A percentile compares a stretch with the other conserved stretches of the same genome.
phyloP scores from a whole-genome alignment of 441 rosid species.

The Brassica hybrid region DNA sequence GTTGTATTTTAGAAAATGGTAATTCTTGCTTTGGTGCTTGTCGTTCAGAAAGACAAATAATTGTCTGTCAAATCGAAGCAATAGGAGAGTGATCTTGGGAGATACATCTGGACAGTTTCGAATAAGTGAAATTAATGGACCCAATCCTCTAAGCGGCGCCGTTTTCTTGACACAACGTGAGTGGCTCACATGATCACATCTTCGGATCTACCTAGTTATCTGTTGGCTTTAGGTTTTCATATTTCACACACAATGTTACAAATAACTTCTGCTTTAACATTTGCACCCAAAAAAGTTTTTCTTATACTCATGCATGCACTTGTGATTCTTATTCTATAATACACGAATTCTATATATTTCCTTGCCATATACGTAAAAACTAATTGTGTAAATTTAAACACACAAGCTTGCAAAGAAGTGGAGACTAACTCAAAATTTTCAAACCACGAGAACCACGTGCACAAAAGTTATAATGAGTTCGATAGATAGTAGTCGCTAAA shows the following conservation, averaged over 20 bases:
- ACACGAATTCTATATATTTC: not conserved
- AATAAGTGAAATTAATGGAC: not conserved
- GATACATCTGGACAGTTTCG: not conserved
- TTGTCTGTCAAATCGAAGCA: conserved; percentile 21
- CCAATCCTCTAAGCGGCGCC: conserved; percentile 33
- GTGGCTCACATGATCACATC: not conserved
- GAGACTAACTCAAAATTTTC: not conserved
- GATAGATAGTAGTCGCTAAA: not conserved
- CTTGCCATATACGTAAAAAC: not conserved
- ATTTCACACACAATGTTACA: not conserved
- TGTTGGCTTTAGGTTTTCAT: not conserved
- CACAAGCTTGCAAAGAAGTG: conserved; percentile 16
- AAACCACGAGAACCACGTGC: conserved; percentile 39
- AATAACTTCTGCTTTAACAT: not conserved
- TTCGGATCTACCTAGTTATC: not conserved
- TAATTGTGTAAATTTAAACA: not conserved
- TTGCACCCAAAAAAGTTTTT: not conserved
- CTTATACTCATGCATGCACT: not conserved
- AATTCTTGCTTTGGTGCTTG: not conserved
- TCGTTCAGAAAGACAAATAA: conserved; percentile 6
- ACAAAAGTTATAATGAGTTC: not conserved
- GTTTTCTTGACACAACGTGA: conserved; percentile 14
- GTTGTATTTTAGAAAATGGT: not conserved
- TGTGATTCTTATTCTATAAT: no score
- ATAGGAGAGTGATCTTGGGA: not conserved